phyloP scores from a whole-genome alignment of 2,329 filamentous ascomycete species.

The Aureobasidium musti region DNA sequence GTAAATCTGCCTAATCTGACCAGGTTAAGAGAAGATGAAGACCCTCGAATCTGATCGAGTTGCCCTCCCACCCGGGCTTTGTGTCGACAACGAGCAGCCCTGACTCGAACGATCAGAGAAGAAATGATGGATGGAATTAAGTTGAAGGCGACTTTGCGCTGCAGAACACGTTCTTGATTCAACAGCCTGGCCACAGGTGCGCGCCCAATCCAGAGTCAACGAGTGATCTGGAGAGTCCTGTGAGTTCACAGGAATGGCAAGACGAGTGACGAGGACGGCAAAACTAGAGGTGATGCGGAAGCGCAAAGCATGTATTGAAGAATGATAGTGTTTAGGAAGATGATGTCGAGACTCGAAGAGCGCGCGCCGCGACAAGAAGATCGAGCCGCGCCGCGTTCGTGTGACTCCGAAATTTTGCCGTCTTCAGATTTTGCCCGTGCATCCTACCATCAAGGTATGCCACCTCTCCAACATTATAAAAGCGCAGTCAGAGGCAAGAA shows the following conservation, averaged over 20 bases:
- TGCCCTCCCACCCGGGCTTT: slow-evolving; percentile 29
- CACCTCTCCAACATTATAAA: not conserved
- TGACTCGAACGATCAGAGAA: slow-evolving; percentile 5
- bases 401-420: not conserved
- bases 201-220: slow-evolving; percentile 27
- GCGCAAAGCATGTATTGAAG: not conserved
- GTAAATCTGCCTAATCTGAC: not conserved
- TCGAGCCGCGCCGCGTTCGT: not conserved
- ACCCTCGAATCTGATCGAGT: slow-evolving; percentile 25
- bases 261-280: slow-evolving; percentile 23
- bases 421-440: not conserved
- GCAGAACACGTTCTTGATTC: slow-evolving; percentile 17
- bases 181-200: slow-evolving; percentile 24
- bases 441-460: not conserved
- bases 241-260: slow-evolving; percentile 25
- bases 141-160: not conserved
- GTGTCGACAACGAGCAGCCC: slow-evolving; percentile 22
- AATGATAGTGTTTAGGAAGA: not conserved
- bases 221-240: slow-evolving; percentile 24
- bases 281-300: slow-evolving; percentile 8
- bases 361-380: not conserved
- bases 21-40: not conserved
- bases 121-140: not conserved
- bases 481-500: too few species aligned
- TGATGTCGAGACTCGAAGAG: not conserved